Percentiles rank a stretch among this genome's conserved stretches.
Conservation (phyloP, 108 stramenopile species). For the Schizochytrium sp. region DNA sequence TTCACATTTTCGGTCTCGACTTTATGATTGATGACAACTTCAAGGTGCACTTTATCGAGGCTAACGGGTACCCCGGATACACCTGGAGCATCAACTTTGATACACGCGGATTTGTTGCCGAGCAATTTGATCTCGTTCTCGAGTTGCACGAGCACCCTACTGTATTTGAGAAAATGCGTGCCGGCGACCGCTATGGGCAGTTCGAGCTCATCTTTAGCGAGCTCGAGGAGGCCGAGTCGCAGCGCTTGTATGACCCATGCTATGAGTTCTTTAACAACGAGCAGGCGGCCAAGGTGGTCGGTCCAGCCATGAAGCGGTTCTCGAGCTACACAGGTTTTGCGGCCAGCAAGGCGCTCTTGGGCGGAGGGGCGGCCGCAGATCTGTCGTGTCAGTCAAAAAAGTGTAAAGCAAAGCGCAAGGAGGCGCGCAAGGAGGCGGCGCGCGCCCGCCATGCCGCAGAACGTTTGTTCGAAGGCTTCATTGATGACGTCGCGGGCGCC, state of each 20-base stretch:
- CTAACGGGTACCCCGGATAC: constrained; percentile 14
- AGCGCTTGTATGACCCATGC: not conserved
- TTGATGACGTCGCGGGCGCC: not conserved
- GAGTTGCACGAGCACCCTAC: constrained; percentile 14
- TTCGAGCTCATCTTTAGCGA: constrained; percentile 10
- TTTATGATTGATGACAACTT: constrained; percentile 18
- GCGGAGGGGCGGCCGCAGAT: not conserved
- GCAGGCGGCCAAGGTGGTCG: not conserved
- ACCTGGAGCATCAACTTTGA: constrained; percentile 18
- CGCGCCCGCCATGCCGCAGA: not conserved
- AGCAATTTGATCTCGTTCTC: not conserved
- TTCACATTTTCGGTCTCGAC: constrained; percentile 7
- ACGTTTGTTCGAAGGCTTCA: not conserved
- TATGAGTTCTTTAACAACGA: constrained; percentile 1
- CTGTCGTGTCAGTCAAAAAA: not conserved
- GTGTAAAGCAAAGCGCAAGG: not conserved
- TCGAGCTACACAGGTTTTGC: constrained; percentile 3
- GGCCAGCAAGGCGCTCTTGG: not conserved
- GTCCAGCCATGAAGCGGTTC: not conserved
- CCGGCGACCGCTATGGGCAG: not conserved
- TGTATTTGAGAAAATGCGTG: constrained; percentile 4
- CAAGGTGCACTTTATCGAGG: constrained; percentile 17
- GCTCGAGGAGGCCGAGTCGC: not conserved
- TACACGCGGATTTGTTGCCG: not conserved
- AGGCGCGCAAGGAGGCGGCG: not conserved